Evolutionary conservation across 805 yeast genomes (phyloP).

Genomic region (Metschnikowia henanensis): DNA sequence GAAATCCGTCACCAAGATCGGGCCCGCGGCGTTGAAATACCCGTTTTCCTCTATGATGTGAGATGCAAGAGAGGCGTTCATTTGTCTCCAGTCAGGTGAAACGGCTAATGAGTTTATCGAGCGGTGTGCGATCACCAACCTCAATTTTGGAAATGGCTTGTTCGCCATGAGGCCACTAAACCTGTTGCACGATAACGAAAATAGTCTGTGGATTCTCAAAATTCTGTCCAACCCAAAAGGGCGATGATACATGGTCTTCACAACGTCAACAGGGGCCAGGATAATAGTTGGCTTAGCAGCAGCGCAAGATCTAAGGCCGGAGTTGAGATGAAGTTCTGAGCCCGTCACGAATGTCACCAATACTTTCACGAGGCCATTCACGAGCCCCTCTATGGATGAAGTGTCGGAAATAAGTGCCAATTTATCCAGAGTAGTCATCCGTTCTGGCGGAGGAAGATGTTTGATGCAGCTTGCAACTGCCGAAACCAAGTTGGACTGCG

Average conservation of each 20-base stretch:
- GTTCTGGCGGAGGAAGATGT: conserved; percentile 44
- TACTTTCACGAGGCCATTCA: conserved; percentile 35
- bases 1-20: conserved; percentile 56
- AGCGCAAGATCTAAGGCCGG: conserved; percentile 17
- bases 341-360: conserved; percentile 42
- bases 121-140: conserved; percentile 44
- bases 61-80: conserved; percentile 47
- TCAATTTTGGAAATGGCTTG: conserved; percentile 24
- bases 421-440: conserved; percentile 25
- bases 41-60: conserved; percentile 56
- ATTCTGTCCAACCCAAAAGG: conserved; percentile 20
- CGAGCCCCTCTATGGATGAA: conserved; percentile 23
- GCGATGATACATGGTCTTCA: conserved; percentile 18
- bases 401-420: conserved; percentile 22
- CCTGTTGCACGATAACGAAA: conserved; percentile 50
- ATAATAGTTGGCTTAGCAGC: conserved; percentile 14
- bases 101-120: conserved; percentile 20
- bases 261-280: conserved; percentile 12
- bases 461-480: conserved; percentile 52
- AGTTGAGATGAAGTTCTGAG: conserved; percentile 23
- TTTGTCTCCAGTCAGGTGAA: conserved; percentile 34
- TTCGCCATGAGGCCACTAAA: conserved; percentile 30
- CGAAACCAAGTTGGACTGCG: conserved; percentile 54
- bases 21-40: conserved; percentile 50
- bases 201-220: conserved; percentile 35